Percentiles rank a stretch among this genome's conserved stretches.
These are phyloP conservation scores for Cladochytrium replicatum DNA, from an alignment of 192 early-diverging fungal species.

Conservation along the genomic window DNA sequence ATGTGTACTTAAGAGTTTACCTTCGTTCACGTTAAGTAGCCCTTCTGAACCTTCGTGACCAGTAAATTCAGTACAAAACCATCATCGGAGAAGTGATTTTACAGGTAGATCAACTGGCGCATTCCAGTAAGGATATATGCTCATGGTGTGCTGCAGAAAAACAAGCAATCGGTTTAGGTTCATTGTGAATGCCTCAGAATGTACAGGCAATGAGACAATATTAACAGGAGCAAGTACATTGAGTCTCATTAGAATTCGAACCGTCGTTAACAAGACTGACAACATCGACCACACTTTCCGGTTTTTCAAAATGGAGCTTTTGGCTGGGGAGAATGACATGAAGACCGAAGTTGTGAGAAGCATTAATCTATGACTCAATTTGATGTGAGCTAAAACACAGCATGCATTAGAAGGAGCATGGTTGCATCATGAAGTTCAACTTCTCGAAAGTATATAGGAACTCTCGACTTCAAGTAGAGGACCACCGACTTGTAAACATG, in stretches of 20 bases:
- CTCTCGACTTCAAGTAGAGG: constrained; percentile 88
- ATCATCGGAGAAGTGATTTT: constrained; percentile 92
- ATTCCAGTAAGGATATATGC: neutral
- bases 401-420: constrained; percentile 65
- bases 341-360: constrained; percentile 66
- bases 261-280: constrained; percentile 95
- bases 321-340: constrained; percentile 83
- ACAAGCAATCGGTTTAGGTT: neutral
- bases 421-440: constrained; percentile 84
- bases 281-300: constrained; percentile 92
- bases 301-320: constrained; percentile 93
- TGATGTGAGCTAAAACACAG: neutral
- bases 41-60: constrained; percentile 90
- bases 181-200: neutral
- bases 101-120: constrained; percentile 51
- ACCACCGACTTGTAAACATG: constrained; percentile 68
- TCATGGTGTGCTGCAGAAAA: no score
- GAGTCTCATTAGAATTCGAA: constrained; percentile 28
- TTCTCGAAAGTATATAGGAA: constrained; percentile 99
- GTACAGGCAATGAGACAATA: neutral
- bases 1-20: neutral
- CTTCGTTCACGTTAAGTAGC: constrained; percentile 34
- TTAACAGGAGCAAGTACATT: constrained; percentile 78
- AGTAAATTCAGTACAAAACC: constrained; percentile 77
- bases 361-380: constrained; percentile 8